Percentiles rank a stretch among this genome's conserved stretches.
phyloP scores from a whole-genome alignment of 306 rosid species.

The Spatholobus suberectus region DNA sequence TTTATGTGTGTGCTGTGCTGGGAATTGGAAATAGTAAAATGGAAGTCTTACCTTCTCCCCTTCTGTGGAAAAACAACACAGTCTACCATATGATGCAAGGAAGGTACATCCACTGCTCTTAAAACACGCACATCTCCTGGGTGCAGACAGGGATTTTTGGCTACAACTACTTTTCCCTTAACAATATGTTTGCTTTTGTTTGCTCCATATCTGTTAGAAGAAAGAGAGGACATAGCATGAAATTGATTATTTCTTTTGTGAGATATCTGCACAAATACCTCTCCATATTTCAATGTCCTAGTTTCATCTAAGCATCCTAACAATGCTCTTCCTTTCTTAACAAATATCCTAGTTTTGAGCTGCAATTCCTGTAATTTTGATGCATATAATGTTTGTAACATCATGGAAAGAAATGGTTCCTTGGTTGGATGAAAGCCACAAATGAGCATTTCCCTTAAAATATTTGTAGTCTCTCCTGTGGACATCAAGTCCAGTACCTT shows the following conservation, averaged over 20 bases:
- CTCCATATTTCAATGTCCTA: slow-evolving; percentile 70
- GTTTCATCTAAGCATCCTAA: slow-evolving; percentile 95
- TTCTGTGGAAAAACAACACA: slow-evolving; percentile 89
- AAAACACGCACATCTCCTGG: slow-evolving; percentile 68
- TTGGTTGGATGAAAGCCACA: slow-evolving; percentile 55
- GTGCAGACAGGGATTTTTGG: slow-evolving; percentile 71
- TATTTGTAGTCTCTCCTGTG: slow-evolving; percentile 65
- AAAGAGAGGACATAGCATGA: neutral
- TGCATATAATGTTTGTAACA: slow-evolving; percentile 74
- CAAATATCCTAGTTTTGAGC: slow-evolving; percentile 66
- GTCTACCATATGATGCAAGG: slow-evolving; percentile 77
- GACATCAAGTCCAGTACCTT: slow-evolving; percentile 76
- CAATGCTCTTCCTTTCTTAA: slow-evolving; percentile 80
- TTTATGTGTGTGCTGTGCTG: neutral
- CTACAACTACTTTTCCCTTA: slow-evolving; percentile 56
- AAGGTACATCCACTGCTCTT: slow-evolving; percentile 67
- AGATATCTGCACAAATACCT: slow-evolving; percentile 65
- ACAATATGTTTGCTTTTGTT: slow-evolving; percentile 30
- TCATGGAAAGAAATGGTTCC: slow-evolving; percentile 86
- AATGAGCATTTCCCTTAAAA: slow-evolving; percentile 62
- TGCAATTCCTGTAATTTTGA: slow-evolving; percentile 72
- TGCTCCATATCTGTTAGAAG: slow-evolving; percentile 21
- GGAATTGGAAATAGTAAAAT: neutral
- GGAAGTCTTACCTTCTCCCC: slow-evolving; percentile 58
- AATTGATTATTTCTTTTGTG: slow-evolving; percentile 10